Conservation (phyloP, 2,329 filamentous ascomycete genomes). For the Ceratocystis destructans region DNA sequence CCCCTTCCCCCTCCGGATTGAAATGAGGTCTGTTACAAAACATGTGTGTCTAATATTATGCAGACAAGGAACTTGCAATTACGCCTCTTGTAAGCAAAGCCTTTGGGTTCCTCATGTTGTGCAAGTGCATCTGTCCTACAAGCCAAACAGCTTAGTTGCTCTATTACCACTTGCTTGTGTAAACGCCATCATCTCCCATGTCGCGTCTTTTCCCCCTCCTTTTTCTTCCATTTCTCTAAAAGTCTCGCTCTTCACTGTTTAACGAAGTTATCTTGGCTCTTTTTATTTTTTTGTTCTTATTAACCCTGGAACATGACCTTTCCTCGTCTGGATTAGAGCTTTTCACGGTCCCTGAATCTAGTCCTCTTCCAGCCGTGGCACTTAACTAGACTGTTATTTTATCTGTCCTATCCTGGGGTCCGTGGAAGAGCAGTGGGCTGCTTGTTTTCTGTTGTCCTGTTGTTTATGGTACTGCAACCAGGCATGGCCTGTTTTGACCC, state of each 20-base stretch:
- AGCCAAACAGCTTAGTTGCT: neutral
- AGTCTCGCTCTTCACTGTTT: neutral
- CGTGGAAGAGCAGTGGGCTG: neutral
- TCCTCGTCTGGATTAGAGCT: constrained; percentile 5
- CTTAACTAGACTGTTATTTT: neutral
- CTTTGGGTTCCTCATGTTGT: neutral
- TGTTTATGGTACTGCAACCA: neutral
- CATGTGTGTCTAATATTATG: constrained; percentile 1
- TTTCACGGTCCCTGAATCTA: constrained; percentile 10
- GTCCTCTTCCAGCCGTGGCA: constrained; percentile 1
- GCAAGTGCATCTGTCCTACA: neutral
- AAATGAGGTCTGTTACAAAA: neutral
- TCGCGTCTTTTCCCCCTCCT: neutral
- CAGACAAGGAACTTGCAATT: neutral
- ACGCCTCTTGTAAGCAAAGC: neutral
- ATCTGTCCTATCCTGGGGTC: neutral
- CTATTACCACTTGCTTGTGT: neutral
- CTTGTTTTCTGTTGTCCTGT: neutral
- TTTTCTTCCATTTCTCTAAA: neutral
- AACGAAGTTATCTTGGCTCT: neutral
- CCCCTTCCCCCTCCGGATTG: neutral
- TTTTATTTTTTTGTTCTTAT: neutral
- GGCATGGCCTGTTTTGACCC: constrained; percentile 1
- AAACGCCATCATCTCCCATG: neutral
- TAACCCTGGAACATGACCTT: neutral